phyloP scores from a whole-genome alignment of 2,329 filamentous ascomycete species.

The Fusarium anthophilum region DNA sequence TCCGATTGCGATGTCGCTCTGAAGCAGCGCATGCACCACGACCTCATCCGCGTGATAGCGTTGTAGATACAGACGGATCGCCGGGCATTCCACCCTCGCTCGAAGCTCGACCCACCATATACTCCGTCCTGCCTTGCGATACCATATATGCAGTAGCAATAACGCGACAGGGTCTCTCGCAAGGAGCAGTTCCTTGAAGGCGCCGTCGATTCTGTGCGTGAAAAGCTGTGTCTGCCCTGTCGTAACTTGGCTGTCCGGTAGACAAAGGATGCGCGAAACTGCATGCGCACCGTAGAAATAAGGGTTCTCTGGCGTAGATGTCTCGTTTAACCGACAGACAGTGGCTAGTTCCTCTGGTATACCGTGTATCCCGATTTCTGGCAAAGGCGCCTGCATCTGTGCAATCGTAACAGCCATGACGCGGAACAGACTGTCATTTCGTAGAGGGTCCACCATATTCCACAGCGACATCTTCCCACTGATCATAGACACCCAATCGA shows the following conservation, averaged over 20 bases:
- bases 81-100: slow-evolving; percentile 52
- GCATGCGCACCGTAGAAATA: slow-evolving; percentile 53
- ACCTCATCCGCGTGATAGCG: slow-evolving; percentile 42
- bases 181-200: slow-evolving; percentile 47
- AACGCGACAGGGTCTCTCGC: slow-evolving; percentile 51
- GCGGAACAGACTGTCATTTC: slow-evolving; percentile 49
- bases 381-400: slow-evolving; percentile 49
- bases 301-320: slow-evolving; percentile 49
- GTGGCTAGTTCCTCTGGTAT: slow-evolving; percentile 40
- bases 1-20: slow-evolving; percentile 43
- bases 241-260: slow-evolving; percentile 44
- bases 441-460: slow-evolving; percentile 47
- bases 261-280: slow-evolving; percentile 43
- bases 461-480: slow-evolving; percentile 51
- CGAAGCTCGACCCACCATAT: slow-evolving; percentile 57
- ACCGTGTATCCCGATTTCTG: slow-evolving; percentile 37
- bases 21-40: slow-evolving; percentile 46
- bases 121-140: slow-evolving; percentile 49
- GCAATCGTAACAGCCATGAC: slow-evolving; percentile 48
- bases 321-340: slow-evolving; percentile 39
- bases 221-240: slow-evolving; percentile 49
- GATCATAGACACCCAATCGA: slow-evolving; percentile 49
- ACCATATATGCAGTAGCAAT: slow-evolving; percentile 55
- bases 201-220: slow-evolving; percentile 45
- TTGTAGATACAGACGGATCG: slow-evolving; percentile 52